Percentiles rank a stretch among this genome's conserved stretches.
phyloP scores from a whole-genome alignment of 768 basidiomycete species.

The Pleurotus pulmonarius region DNA sequence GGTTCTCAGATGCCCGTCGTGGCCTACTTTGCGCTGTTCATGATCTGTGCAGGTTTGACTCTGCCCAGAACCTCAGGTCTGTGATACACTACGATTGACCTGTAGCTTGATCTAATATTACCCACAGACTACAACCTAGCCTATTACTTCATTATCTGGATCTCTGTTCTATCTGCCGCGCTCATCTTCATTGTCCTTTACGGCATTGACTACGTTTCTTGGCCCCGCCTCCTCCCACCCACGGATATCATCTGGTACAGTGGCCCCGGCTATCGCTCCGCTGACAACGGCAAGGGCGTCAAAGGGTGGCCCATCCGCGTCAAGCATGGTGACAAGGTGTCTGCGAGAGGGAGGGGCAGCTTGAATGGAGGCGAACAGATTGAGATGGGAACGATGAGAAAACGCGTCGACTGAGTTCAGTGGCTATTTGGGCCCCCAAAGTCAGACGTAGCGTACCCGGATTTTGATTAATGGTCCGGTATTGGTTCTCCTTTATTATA shows the following conservation, averaged over 20 bases:
- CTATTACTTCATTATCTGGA: conserved; percentile 85
- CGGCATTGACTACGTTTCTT: conserved; percentile 92
- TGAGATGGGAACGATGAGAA: conserved; percentile 75
- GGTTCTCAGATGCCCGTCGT: conserved; percentile 73
- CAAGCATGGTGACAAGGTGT: not conserved
- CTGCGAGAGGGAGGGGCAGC: conserved; percentile 30
- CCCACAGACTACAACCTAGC: conserved; percentile 76
- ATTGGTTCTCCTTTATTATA: too few species aligned
- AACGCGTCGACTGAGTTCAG: conserved; percentile 59
- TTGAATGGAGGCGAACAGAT: conserved; percentile 60
- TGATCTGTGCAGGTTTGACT: conserved; percentile 84
- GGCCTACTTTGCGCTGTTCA: conserved; percentile 76
- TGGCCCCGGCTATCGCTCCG: conserved; percentile 85
- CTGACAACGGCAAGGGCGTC: conserved; percentile 73
- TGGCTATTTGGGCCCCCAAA: not conserved
- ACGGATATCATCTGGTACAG: conserved; percentile 84
- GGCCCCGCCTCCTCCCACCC: conserved; percentile 84
- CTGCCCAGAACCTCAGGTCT: conserved; percentile 84
- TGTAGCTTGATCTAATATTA: conserved; percentile 4
- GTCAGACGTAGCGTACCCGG: too few species aligned
- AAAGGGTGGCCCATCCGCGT: conserved; percentile 12
- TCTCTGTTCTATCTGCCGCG: conserved; percentile 56
- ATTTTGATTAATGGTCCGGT: too few species aligned
- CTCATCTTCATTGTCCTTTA: conserved; percentile 74
- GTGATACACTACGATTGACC: conserved; percentile 20